Base-by-base conservation (phyloP, 1,139 yeast genomes). In the Insectozyma bohioensis region DNA sequence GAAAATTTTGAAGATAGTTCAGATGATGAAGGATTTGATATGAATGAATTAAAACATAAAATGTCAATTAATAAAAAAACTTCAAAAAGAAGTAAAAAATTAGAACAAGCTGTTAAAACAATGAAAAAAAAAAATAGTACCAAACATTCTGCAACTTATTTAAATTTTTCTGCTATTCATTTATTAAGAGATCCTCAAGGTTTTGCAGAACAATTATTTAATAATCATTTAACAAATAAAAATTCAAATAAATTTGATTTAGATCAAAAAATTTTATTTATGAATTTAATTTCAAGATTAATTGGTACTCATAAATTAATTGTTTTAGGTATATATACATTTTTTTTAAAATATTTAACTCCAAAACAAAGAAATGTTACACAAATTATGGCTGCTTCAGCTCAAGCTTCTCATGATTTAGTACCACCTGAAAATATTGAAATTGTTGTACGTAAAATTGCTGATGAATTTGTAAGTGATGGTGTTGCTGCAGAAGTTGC, bases 401-500 rank as follows among this genome's bases (percentile, higher is more conserved):
- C 97, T 0, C 98, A 94, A 63, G 88, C 97, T 0, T 78, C 95
- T 19, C 99, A 92, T 56, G 97, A 94, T 52, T 71, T 90, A 52
- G 96, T 92, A 6, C 98, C 99, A 20, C 98, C 98, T 2, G 98
- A 94, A 56, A 78, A 80, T 10, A 77, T 92, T 37, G 67, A 75
- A 30, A 80, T 84, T 31, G 78, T 92, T 45, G 82, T 92, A 7
- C 76, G 95, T 40, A 92, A 90, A 56, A 81, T 92, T 48, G 97
- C 98, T 2, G 95, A 92, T 61, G 98, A 94, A 61, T 92, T 92
- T 52, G 97, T 92, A 28, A 85, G 95, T 48, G 97, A 92, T 54
- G 98, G 98, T 68, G 98, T 92, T 24, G 88, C 97, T 8, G 82
- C 95, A 15, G 97, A 92, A 61, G 98, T 90, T 36, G 97, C 97